These are phyloP conservation scores for Dillenia turbinata DNA, from an alignment of 164 flowering plant species.

Conservation along the genomic window DNA sequence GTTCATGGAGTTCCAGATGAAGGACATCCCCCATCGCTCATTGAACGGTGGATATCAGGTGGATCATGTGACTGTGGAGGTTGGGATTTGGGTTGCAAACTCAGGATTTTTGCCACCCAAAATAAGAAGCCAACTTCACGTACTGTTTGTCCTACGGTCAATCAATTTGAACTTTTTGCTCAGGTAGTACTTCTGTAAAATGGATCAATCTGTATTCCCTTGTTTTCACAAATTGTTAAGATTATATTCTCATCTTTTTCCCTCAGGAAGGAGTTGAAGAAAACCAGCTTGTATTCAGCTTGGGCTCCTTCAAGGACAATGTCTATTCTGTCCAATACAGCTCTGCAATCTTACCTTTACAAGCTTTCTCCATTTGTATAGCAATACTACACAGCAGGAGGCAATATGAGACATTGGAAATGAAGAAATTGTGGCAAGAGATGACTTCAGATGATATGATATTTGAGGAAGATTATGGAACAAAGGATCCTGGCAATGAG, in stretches of 20 bases:
- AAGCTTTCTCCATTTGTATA: conserved; percentile 72
- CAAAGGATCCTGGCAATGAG: conserved; percentile 8
- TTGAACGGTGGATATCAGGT: conserved; percentile 78
- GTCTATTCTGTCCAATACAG: conserved; percentile 49
- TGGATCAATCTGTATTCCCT: background rate
- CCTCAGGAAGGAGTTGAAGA: conserved; percentile 44
- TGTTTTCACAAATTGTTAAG: background rate
- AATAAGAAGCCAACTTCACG: conserved; percentile 15
- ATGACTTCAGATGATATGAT: conserved; percentile 15
- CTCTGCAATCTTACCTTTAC: conserved; percentile 52
- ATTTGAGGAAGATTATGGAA: conserved; percentile 7
- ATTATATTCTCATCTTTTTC: background rate
- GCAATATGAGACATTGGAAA: conserved; percentile 18
- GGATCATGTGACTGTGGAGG: conserved; percentile 98
- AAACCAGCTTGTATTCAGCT: conserved; percentile 43
- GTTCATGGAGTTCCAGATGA: conserved; percentile 63
- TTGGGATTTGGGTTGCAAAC: conserved; percentile 89
- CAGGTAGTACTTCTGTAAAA: conserved; percentile 40
- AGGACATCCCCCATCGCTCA: conserved; percentile 68
- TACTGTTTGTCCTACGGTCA: conserved; percentile 12
- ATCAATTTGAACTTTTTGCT: conserved; percentile 47
- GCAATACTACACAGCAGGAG: conserved; percentile 43
- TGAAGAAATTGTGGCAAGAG: conserved; percentile 11
- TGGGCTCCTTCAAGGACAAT: conserved; percentile 44
- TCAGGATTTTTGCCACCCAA: conserved; percentile 42